A percentile compares a stretch with the other conserved stretches of the same genome.
Conservation (phyloP, 2,329 filamentous ascomycete genomes). For the Colletotrichum plurivorum region DNA sequence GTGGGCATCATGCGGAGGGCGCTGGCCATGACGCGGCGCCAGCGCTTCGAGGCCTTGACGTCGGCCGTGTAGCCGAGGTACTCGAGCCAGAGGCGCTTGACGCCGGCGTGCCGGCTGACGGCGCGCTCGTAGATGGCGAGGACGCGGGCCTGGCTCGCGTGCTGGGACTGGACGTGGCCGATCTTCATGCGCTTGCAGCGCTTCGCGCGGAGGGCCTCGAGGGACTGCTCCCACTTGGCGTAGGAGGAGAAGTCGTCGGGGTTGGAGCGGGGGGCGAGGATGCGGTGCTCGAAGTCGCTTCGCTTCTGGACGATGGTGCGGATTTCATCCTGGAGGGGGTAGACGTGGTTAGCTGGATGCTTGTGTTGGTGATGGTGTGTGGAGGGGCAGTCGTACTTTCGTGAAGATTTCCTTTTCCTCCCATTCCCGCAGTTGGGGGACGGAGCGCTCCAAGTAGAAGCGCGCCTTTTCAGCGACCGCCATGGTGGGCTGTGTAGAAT, state of each 20-base stretch:
- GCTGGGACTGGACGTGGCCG: constrained; percentile 73
- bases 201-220: constrained; percentile 85
- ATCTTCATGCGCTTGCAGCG: constrained; percentile 86
- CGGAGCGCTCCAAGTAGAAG: constrained; percentile 92
- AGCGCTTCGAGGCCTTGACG: constrained; percentile 75
- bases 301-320: constrained; percentile 89
- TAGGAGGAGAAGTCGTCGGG: constrained; percentile 88
- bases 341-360: neutral
- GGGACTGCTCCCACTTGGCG: constrained; percentile 77
- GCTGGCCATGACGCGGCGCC: constrained; percentile 74
- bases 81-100: constrained; percentile 87
- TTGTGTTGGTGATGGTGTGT: neutral
- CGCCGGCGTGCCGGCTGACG: constrained; percentile 86
- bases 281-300: constrained; percentile 92
- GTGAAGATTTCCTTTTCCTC: constrained; percentile 93
- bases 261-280: constrained; percentile 84
- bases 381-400: constrained; percentile 60
- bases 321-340: constrained; percentile 81
- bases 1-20: constrained; percentile 89
- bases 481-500: constrained; percentile 12
- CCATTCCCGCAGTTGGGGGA: constrained; percentile 93
- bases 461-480: constrained; percentile 90
- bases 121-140: constrained; percentile 92
- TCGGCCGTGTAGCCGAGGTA: constrained; percentile 87
- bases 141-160: constrained; percentile 84